These are phyloP conservation scores for Angomonas desouzai DNA, from an alignment of 208 protist genomes.

Conservation along the genomic window DNA sequence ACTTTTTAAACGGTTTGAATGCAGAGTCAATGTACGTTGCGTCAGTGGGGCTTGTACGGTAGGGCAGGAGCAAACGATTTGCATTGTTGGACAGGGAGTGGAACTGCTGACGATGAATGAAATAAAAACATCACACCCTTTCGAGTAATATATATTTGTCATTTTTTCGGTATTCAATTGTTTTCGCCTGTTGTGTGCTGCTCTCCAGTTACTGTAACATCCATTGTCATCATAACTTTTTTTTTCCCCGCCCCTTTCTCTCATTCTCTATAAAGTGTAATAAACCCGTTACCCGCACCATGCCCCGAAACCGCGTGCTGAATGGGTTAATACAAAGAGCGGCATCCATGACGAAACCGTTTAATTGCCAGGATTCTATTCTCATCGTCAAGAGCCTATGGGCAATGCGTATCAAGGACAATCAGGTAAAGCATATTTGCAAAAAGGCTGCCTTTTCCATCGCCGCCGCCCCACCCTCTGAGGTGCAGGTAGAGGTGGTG, in stretches of 20 bases:
- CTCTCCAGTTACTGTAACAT: no score
- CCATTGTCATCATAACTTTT: no score
- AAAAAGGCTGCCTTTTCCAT: constrained; percentile 61
- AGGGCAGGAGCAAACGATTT: not conserved
- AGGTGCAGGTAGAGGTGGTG: constrained; percentile 22
- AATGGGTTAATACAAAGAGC: constrained; percentile 36
- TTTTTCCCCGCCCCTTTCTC: not conserved
- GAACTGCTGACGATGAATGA: not conserved
- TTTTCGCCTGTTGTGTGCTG: no score
- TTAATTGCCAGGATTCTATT: constrained; percentile 57
- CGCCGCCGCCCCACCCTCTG: constrained; percentile 27
- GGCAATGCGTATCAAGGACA: constrained; percentile 28
- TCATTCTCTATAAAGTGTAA: not conserved
- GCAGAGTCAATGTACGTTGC: not conserved
- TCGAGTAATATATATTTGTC: no score
- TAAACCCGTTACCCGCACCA: no score
- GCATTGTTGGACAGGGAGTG: not conserved
- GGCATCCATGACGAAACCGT: constrained; percentile 28
- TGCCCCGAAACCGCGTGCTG: constrained; percentile 2
- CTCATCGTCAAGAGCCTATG: constrained; percentile 47
- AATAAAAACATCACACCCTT: no score
- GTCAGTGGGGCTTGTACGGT: not conserved
- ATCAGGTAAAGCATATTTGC: constrained; percentile 36
- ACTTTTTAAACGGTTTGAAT: not conserved
- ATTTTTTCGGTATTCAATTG: no score